Percentiles rank a stretch among this genome's conserved stretches.
phyloP scores from a whole-genome alignment of 225 moss, liverwort and hornwort genomes.

The Antitrichia curtipendula region DNA sequence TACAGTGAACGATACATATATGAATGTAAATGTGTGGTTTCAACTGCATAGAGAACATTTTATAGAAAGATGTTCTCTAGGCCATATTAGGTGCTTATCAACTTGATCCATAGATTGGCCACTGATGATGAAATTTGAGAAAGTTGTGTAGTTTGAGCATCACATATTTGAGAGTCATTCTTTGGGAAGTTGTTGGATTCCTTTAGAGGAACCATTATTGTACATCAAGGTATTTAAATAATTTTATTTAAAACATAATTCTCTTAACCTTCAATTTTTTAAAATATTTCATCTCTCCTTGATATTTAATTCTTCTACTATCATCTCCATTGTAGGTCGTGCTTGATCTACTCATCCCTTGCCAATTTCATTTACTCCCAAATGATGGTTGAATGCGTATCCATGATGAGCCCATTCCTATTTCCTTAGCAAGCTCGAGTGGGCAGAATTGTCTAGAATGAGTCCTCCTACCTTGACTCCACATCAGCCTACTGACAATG shows the following conservation, averaged over 20 bases:
- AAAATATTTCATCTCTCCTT: no score
- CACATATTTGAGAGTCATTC: accelerated
- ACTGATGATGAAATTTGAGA: not conserved
- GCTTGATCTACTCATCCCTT: not conserved
- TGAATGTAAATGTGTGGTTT: not conserved
- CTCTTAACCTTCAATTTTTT: accelerated
- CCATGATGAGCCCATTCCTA: not conserved
- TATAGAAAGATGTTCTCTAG: not conserved
- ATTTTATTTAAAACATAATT: no score
- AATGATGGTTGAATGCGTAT: not conserved
- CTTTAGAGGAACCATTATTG: accelerated
- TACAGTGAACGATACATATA: accelerated
- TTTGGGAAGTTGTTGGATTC: not conserved
- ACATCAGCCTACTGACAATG: not conserved
- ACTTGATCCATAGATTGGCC: accelerated
- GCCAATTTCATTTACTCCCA: not conserved
- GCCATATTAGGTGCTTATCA: accelerated
- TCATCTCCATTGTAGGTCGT: not conserved
- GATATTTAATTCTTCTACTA: not conserved
- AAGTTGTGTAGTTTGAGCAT: no score
- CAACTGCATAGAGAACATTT: accelerated
- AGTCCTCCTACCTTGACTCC: not conserved
- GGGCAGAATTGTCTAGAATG: not conserved
- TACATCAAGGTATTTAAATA: not conserved
- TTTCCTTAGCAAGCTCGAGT: not conserved